Evolutionary conservation across 192 early-diverging fungal genomes (phyloP).

Genomic region (Backusella luteola): DNA sequence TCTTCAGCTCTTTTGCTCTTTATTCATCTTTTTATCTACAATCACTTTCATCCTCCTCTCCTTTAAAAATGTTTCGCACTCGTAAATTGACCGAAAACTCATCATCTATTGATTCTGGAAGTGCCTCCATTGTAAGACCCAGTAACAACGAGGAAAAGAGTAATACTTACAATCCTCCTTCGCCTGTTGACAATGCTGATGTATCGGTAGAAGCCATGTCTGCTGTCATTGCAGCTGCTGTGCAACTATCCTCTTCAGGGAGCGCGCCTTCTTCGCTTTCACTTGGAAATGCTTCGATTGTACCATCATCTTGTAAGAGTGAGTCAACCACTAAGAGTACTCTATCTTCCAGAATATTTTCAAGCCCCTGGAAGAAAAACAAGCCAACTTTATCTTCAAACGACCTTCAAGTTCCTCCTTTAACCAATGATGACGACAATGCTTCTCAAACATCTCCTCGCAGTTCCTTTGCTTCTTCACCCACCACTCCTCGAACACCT

Average conservation of each 20-base stretch:
- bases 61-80: background rate
- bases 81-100: background rate
- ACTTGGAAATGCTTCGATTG: conserved; percentile 35
- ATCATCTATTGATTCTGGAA: conserved; percentile 22
- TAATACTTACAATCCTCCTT: background rate
- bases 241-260: conserved; percentile 21
- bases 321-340: background rate
- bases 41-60: conserved; percentile 1
- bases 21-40: background rate
- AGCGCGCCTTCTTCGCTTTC: conserved; percentile 31
- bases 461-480: conserved; percentile 1
- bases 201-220: conserved; percentile 32
- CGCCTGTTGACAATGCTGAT: background rate
- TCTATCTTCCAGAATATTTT: background rate
- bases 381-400: background rate
- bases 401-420: background rate
- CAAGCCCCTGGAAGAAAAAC: background rate
- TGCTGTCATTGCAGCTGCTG: conserved; percentile 35
- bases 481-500: conserved; percentile 5
- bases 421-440: background rate
- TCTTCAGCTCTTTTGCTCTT: background rate
- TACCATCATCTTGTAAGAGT: background rate
- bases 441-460: background rate
- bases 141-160: background rate
- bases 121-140: conserved; percentile 16